Percentiles rank a stretch among this genome's conserved stretches.
These are phyloP conservation scores for Podospora australis DNA, from an alignment of 495 filamentous ascomycete species.

Conservation along the genomic window DNA sequence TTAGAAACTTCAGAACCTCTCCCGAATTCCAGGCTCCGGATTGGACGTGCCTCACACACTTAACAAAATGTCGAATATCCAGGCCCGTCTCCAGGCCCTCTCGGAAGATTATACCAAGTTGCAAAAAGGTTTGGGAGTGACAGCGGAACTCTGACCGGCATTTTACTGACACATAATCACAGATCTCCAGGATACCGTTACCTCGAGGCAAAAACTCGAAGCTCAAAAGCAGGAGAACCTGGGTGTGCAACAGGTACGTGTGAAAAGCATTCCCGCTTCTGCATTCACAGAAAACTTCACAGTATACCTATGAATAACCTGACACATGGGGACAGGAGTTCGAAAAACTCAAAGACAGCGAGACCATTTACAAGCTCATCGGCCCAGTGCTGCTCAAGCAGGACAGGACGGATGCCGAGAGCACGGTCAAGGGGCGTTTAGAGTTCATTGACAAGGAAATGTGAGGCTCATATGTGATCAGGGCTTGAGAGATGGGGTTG, in stretches of 20 bases:
- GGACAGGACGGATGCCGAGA: slow-evolving; percentile 76
- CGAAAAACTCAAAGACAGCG: slow-evolving; percentile 62
- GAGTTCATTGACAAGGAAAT: slow-evolving; percentile 94
- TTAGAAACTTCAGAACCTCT: not conserved
- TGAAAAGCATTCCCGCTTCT: slow-evolving; percentile 2
- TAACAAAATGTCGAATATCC: slow-evolving; percentile 41
- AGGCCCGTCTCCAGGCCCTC: slow-evolving; percentile 63
- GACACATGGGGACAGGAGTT: slow-evolving; percentile 61
- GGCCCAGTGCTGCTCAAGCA: slow-evolving; percentile 93
- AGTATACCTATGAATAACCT: slow-evolving; percentile 1
- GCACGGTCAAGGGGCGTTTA: slow-evolving; percentile 82
- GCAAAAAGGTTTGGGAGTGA: slow-evolving; percentile 85
- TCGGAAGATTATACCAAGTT: slow-evolving; percentile 83
- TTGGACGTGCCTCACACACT: not conserved
- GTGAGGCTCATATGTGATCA: slow-evolving; percentile 36
- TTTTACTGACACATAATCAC: slow-evolving; percentile 3
- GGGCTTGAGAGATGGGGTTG: not conserved
- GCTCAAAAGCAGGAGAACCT: slow-evolving; percentile 90
- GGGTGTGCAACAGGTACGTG: slow-evolving; percentile 68
- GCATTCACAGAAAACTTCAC: not conserved
- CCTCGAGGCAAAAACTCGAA: slow-evolving; percentile 87
- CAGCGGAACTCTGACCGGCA: slow-evolving; percentile 4
- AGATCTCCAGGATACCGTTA: slow-evolving; percentile 73
- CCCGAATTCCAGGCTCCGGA: not conserved
- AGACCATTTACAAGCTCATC: slow-evolving; percentile 91